Evolutionary conservation across 352 stramenopile genomes (phyloP), one percentile per base, ranked within the genome.

Genomic region (Phytopythium helicoides): DNA sequence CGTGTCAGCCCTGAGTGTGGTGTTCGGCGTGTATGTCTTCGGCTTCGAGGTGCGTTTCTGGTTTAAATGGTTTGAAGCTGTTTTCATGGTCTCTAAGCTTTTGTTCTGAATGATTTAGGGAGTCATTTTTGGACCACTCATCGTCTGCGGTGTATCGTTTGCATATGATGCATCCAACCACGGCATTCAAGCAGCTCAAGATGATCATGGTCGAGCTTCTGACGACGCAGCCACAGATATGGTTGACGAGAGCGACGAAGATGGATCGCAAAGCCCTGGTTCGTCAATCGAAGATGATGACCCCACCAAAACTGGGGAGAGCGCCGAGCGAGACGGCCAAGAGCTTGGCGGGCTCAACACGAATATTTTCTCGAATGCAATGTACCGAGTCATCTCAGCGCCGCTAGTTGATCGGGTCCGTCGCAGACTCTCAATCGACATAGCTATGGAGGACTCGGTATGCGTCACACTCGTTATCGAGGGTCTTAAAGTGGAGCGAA

Each of bases 21-120:
- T 93, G 4, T 92, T 95, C 40, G 85, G 85, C 1, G 81, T 92
- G 8, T 95, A 93, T 38, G 85, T 93, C 5, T 95, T 95, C 55
- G 85, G 85, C 15, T 84, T 93, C 59, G 85, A 95, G 75, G 80
- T 90, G 47, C 14, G 68, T 33, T 26, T 47, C 18, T 22, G 38
- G 40, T 22, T 35, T 34, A 26, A 34, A 21, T 37, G 36, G 26
- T 7, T 46, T 57, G 5, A 16, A 31, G 4, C 15, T 54, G 6
- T 18, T 14, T 33, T 8, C 26, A 33, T 57, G 19, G 44, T 37
- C 7, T 45, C 49, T 41, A 37, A 48, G 34, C 7, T 14, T 3
- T 51, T 18, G 37, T 19, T n/a, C 40, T 42, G 5, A 8, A 18
- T 23, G 16, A 10, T 42, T 25, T 33, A 90, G 76, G 84, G 84